Evolutionary conservation across 208 protist species (phyloP).

Genomic region (Angomonas deanei): DNA sequence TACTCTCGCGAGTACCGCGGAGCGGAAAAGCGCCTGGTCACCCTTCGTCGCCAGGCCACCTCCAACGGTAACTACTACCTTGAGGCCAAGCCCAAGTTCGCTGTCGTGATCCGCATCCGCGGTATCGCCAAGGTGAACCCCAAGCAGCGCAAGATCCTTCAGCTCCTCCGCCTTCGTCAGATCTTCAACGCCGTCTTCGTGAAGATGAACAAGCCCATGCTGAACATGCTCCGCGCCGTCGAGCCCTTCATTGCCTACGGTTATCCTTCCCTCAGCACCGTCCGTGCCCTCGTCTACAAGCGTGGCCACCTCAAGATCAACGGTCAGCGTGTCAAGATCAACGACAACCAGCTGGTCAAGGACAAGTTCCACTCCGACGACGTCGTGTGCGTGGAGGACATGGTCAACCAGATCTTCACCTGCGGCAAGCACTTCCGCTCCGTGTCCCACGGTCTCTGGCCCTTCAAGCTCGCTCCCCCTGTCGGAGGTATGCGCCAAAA

Average conservation of each 20-base stretch:
- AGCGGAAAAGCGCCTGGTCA: conserved; percentile 85
- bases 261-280: conserved; percentile 96
- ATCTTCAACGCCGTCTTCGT: conserved; percentile 99
- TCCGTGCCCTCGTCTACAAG: conserved; percentile 99
- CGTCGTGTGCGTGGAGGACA: conserved; percentile 98
- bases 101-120: conserved; percentile 98
- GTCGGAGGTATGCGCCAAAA: conserved; percentile 96
- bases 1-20: conserved; percentile 96
- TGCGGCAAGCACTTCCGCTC: conserved; percentile 97
- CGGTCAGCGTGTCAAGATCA: conserved; percentile 96
- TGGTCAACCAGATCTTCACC: conserved; percentile 99
- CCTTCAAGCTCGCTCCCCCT: conserved; percentile 97
- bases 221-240: conserved; percentile 98
- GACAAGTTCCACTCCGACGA: conserved; percentile 91
- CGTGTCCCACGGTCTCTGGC: conserved; percentile 98
- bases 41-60: conserved; percentile 87
- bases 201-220: conserved; percentile 98
- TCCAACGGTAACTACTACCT: conserved; percentile 96
- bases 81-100: conserved; percentile 97
- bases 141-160: conserved; percentile 98
- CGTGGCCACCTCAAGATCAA: conserved; percentile 98
- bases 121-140: conserved; percentile 98
- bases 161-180: conserved; percentile 98
- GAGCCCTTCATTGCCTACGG: conserved; percentile 99
- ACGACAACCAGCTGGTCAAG: conserved; percentile 95